These are phyloP conservation scores for Scedosporium apiospermum DNA, from an alignment of 2,329 filamentous ascomycete genomes.

Conservation along the genomic window DNA sequence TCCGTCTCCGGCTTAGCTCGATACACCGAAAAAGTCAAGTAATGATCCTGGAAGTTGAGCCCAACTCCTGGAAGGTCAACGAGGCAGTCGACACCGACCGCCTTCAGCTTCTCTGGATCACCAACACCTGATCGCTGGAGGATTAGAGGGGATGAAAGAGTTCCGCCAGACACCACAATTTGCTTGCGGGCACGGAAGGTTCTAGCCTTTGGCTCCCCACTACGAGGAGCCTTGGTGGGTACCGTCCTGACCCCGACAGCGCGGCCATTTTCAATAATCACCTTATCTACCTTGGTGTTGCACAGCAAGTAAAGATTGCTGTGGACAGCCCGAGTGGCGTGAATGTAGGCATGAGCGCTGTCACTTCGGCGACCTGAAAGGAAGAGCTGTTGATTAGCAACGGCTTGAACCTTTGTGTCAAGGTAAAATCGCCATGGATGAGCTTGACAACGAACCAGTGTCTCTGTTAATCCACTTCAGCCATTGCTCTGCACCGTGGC, in stretches of 20 bases:
- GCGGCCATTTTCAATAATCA: conserved; percentile 62
- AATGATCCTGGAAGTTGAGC: conserved; percentile 70
- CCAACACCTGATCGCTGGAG: conserved; percentile 67
- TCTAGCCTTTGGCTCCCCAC: conserved; percentile 37
- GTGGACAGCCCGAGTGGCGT: conserved; percentile 62
- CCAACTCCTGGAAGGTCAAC: conserved; percentile 66
- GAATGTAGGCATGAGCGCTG: conserved; percentile 68
- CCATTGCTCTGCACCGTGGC: conserved; percentile 70
- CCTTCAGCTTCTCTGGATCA: conserved; percentile 61
- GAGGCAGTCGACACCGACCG: conserved; percentile 57
- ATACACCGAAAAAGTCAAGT: conserved; percentile 61
- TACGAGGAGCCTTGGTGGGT: conserved; percentile 57
- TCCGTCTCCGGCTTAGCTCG: conserved; percentile 67
- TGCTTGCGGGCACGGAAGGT: conserved; percentile 63
- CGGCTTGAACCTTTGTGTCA: neutral
- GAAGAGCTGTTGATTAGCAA: conserved; percentile 24
- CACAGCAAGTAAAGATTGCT: conserved; percentile 62
- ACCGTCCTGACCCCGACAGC: conserved; percentile 65
- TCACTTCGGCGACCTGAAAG: conserved; percentile 57
- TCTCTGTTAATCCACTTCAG: conserved; percentile 76
- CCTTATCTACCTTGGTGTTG: conserved; percentile 71
- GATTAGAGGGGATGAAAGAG: conserved; percentile 63
- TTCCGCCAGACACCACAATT: conserved; percentile 64
- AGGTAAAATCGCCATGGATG: neutral
- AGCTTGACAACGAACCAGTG: conserved; percentile 19